Evolutionary conservation across 441 rosid genomes (phyloP).

Genomic region (Erodium texanum): DNA sequence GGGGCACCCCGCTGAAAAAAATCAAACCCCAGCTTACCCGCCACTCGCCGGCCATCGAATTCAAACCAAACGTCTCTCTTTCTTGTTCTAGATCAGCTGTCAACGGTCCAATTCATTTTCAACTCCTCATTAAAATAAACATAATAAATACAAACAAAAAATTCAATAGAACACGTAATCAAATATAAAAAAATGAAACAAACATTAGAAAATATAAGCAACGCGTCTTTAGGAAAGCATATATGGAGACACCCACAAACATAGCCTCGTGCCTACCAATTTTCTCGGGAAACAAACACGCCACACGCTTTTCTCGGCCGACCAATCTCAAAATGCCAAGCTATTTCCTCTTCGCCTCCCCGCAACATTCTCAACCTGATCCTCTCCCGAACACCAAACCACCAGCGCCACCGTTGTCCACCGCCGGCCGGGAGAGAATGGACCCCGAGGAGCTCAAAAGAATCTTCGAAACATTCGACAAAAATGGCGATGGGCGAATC

Average conservation of each 20-base stretch:
- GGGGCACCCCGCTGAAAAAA: no score
- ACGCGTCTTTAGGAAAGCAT: background rate
- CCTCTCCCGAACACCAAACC: background rate
- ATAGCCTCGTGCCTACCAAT: background rate
- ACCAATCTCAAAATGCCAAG: background rate
- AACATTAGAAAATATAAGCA: background rate
- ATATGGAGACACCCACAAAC: background rate
- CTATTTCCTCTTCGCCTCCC: background rate
- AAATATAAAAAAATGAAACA: no score
- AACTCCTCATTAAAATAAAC: no score
- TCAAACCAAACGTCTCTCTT: no score
- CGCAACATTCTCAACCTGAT: background rate
- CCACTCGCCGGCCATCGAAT: no score
- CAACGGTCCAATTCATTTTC: no score
- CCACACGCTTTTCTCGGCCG: background rate
- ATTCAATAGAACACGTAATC: no score
- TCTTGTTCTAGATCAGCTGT: no score
- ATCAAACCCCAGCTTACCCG: no score
- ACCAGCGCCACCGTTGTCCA: background rate
- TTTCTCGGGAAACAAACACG: background rate
- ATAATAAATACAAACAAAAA: no score
- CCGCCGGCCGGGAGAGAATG: background rate
- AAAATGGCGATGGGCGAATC: constrained; percentile 13
- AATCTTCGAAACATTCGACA: background rate
- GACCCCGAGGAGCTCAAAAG: background rate